Conservation (phyloP, 176 grass and related monocot genomes). For the Elaeis guineensis region DNA sequence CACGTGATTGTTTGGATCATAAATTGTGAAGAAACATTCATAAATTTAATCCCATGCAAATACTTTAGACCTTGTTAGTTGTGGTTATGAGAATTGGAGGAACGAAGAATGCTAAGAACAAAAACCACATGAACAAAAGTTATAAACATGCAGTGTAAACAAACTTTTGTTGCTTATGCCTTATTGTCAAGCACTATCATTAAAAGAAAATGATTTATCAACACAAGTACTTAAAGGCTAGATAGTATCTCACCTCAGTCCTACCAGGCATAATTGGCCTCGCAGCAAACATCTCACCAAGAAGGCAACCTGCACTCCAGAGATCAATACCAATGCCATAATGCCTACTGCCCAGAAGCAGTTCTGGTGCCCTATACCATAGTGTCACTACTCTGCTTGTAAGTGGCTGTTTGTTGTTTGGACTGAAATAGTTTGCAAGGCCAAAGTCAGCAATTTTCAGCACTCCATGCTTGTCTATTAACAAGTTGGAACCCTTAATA, state of each 20-base stretch:
- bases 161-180: too few relatives aligned
- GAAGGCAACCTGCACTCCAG: constrained; percentile 23
- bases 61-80: too few relatives aligned
- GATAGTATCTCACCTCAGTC: constrained; percentile 5
- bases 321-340: constrained; percentile 25
- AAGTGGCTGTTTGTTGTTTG: constrained; percentile 6
- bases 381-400: constrained; percentile 23
- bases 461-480: constrained; percentile 15
- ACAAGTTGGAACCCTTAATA: constrained; percentile 24
- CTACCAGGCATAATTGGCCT: constrained; percentile 15
- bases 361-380: constrained; percentile 24
- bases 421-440: constrained; percentile 12
- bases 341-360: constrained; percentile 11
- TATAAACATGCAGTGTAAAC: too few relatives aligned
- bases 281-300: constrained; percentile 25
- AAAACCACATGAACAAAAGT: too few relatives aligned
- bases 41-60: too few relatives aligned
- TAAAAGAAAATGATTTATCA: neutral
- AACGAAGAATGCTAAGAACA: too few relatives aligned
- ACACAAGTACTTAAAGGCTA: neutral
- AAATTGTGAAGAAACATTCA: too few relatives aligned
- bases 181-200: too few relatives aligned
- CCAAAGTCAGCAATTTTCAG: constrained; percentile 27
- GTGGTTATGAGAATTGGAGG: too few relatives aligned
- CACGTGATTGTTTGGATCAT: too few relatives aligned